phyloP scores from a whole-genome alignment of 257 asterid species.

The Solanum dulcamara region DNA sequence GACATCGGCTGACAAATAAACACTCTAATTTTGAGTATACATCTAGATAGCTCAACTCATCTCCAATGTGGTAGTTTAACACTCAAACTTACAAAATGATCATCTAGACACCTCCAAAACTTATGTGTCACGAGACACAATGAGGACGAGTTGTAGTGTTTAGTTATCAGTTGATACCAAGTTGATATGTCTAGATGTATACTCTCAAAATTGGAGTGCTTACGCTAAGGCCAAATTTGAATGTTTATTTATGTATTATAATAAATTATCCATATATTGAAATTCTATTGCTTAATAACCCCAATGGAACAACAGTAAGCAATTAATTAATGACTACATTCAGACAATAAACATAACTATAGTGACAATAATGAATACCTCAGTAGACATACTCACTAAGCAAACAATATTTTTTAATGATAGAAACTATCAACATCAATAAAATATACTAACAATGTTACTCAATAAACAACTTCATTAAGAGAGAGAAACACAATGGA shows the following conservation, averaged over 20 bases:
- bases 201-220: background rate
- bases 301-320: background rate
- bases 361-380: constrained; percentile 3
- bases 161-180: background rate
- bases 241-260: background rate
- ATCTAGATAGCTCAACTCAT: background rate
- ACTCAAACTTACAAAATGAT: too few relatives aligned
- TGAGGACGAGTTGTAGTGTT: background rate
- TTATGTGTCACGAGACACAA: background rate
- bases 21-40: background rate
- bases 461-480: constrained; percentile 5
- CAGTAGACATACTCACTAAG: background rate
- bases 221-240: background rate
- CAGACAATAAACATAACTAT: constrained; percentile 1
- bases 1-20: background rate
- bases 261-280: background rate
- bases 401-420: background rate
- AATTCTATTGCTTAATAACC: background rate
- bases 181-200: background rate
- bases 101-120: background rate
- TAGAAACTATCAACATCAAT: constrained; percentile 6
- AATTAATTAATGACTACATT: constrained; percentile 1
- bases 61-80: too few relatives aligned
- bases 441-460: background rate
- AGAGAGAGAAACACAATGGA: constrained; percentile 1